These are phyloP conservation scores for Penicillium freii DNA, from an alignment of 2,329 filamentous ascomycete species.

Conservation along the genomic window DNA sequence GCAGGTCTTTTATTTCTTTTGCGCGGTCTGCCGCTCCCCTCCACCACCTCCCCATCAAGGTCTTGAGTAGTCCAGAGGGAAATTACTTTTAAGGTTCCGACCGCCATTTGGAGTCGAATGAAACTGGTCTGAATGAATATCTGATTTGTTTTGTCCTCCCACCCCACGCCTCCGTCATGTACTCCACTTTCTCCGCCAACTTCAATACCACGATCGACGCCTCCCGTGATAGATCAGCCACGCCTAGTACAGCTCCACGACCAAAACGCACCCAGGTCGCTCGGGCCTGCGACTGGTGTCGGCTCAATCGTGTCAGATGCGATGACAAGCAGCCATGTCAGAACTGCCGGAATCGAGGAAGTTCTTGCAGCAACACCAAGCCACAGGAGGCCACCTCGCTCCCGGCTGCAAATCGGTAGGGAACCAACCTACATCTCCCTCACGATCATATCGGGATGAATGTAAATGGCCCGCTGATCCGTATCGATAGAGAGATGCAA, in stretches of 20 bases:
- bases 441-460: not conserved
- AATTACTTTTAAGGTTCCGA: not conserved
- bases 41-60: not conserved
- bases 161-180: not conserved
- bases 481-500: not conserved
- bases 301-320: not conserved
- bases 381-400: conserved; percentile 5
- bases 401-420: conserved; percentile 4
- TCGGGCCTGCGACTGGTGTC: not conserved
- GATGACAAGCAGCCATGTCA: conserved; percentile 1
- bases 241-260: not conserved
- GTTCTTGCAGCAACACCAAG: conserved; percentile 11
- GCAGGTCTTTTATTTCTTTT: not conserved
- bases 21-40: not conserved
- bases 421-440: not conserved
- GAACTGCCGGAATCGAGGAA: conserved; percentile 1
- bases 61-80: not conserved
- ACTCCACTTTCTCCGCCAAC: conserved; percentile 8
- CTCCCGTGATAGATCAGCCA: not conserved
- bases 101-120: not conserved
- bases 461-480: not conserved
- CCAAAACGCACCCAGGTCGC: not conserved
- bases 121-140: not conserved
- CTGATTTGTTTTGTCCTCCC: not conserved
- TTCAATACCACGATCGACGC: conserved; percentile 1